Conservation (phyloP, 768 basidiomycete genomes). For the Amanita fuliginea region DNA sequence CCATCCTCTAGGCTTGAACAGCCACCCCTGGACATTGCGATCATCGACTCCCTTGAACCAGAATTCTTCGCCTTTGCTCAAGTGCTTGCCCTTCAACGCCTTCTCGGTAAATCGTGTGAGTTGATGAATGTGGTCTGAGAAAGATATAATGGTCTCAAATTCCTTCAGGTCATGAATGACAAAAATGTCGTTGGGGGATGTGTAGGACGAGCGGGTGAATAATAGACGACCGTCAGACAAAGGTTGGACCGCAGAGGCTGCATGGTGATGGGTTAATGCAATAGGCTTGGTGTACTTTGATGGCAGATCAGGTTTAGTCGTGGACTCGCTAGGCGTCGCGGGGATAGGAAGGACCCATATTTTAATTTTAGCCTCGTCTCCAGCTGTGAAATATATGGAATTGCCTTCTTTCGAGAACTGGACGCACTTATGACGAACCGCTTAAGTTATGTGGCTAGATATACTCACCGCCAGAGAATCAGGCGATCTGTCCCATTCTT, state of each 20-base stretch:
- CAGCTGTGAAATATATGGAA: constrained; percentile 63
- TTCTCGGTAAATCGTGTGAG: constrained; percentile 56
- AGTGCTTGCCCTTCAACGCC: constrained; percentile 42
- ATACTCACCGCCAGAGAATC: constrained; percentile 44
- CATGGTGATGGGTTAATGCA: constrained; percentile 45
- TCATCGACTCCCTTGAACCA: constrained; percentile 82
- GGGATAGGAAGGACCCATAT: constrained; percentile 62
- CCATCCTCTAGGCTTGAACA: constrained; percentile 73
- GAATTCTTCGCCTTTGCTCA: constrained; percentile 67
- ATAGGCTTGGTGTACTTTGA: constrained; percentile 41
- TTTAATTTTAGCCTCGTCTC: constrained; percentile 71
- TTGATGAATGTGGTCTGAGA: constrained; percentile 31
- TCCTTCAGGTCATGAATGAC: constrained; percentile 38
- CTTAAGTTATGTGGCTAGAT: not conserved
- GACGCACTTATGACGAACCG: not conserved
- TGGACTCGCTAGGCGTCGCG: constrained; percentile 42
- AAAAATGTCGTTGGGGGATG: constrained; percentile 72
- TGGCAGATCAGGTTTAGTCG: constrained; percentile 38
- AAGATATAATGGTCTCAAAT: constrained; percentile 25
- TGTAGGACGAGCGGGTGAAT: constrained; percentile 64
- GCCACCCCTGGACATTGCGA: constrained; percentile 75
- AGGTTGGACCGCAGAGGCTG: constrained; percentile 51
- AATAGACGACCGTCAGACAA: constrained; percentile 53
- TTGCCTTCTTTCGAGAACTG: constrained; percentile 70
- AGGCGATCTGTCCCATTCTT: constrained; percentile 80